Percentiles rank a stretch among this genome's conserved stretches.
These are phyloP conservation scores for Rhododendron mucronatum DNA, from an alignment of 148 eudicot genomes.

Conservation along the genomic window DNA sequence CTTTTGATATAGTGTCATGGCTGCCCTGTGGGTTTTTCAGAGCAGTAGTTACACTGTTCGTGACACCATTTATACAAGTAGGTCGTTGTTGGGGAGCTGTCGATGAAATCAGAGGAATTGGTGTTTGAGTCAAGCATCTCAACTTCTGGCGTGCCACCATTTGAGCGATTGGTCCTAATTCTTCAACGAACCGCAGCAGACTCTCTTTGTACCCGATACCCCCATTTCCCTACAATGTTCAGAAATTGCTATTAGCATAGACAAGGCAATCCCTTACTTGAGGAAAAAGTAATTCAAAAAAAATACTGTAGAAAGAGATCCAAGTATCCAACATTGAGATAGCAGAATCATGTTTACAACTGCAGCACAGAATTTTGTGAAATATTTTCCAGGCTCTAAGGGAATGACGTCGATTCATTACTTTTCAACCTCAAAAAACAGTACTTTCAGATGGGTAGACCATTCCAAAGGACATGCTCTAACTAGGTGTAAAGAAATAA, in stretches of 20 bases:
- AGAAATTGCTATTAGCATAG: background rate
- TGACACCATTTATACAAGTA: background rate
- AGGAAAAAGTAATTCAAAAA: background rate
- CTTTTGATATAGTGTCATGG: background rate
- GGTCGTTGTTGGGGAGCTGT: background rate
- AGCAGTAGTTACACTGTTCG: background rate
- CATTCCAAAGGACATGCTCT: background rate
- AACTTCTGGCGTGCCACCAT: slow-evolving; percentile 7
- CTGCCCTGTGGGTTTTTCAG: background rate
- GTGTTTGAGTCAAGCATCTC: background rate
- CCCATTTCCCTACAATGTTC: slow-evolving; percentile 7
- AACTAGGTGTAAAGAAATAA: background rate
- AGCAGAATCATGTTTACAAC: background rate
- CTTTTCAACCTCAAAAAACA: background rate
- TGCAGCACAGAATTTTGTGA: background rate
- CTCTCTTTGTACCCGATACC: slow-evolving; percentile 13
- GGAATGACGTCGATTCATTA: background rate
- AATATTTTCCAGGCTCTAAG: background rate
- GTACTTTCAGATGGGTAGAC: background rate
- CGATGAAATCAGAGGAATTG: background rate
- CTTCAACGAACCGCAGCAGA: slow-evolving; percentile 7
- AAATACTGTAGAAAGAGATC: background rate
- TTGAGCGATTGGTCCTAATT: slow-evolving; percentile 19
- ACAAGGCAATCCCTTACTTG: background rate
- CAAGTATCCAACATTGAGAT: background rate